phyloP scores from a whole-genome alignment of 1,139 yeast genomes.

The Hemisphaericaspora lyxosophila region DNA sequence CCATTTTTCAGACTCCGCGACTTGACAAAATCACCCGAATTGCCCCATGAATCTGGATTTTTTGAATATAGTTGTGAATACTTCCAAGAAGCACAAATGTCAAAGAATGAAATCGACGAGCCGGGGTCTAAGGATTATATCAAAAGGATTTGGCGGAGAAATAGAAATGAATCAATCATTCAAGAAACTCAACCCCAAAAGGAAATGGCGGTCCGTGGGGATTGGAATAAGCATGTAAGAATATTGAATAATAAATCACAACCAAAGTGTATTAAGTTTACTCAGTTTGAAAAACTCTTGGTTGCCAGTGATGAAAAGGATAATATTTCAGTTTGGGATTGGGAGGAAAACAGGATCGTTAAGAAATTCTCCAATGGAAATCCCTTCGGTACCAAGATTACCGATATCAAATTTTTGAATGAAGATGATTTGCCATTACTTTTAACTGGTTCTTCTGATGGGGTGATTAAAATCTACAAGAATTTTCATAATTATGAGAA shows the following conservation, averaged over 20 bases:
- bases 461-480: conserved; percentile 82
- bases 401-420: conserved; percentile 81
- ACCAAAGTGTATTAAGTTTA: conserved; percentile 74
- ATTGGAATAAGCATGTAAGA: conserved; percentile 73
- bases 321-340: conserved; percentile 84
- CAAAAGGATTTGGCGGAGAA: conserved; percentile 83
- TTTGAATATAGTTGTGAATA: conserved; percentile 89
- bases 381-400: conserved; percentile 83
- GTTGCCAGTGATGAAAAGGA: conserved; percentile 85
- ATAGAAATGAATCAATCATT: conserved; percentile 82
- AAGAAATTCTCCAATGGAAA: conserved; percentile 80
- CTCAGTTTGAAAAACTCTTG: conserved; percentile 86
- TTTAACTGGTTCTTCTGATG: conserved; percentile 90
- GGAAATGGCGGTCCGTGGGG: conserved; percentile 76
- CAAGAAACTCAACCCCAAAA: conserved; percentile 90
- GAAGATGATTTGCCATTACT: conserved; percentile 89
- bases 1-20: conserved; percentile 50
- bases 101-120: conserved; percentile 81
- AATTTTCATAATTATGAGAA: conserved; percentile 59
- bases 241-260: conserved; percentile 73
- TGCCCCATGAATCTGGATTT: conserved; percentile 72
- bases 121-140: conserved; percentile 90
- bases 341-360: conserved; percentile 60
- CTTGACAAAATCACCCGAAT: conserved; percentile 36
- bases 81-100: conserved; percentile 96